A percentile compares a stretch with the other conserved stretches of the same genome.
Conservation (phyloP, 257 asterid genomes). For the Cruciata laevipes region DNA sequence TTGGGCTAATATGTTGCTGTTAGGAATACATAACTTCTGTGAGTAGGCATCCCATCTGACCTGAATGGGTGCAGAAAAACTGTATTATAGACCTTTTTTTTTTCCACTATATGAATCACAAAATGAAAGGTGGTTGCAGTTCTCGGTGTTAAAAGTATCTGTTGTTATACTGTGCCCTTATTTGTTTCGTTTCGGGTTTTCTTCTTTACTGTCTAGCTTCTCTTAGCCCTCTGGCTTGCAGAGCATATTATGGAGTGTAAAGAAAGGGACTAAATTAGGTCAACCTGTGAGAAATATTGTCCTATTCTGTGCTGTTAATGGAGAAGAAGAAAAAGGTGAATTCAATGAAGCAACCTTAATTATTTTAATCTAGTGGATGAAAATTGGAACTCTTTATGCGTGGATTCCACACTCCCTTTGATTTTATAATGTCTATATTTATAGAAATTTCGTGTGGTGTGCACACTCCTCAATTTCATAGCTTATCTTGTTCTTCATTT, state of each 20-base stretch:
- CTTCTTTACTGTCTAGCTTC: not conserved
- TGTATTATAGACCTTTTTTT: not conserved
- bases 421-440: slow-evolving; percentile 20
- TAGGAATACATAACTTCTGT: not conserved
- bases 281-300: not conserved
- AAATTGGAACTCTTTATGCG: slow-evolving; percentile 20
- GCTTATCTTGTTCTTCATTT: slow-evolving; percentile 13
- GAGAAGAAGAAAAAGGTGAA: not conserved
- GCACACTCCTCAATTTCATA: slow-evolving; percentile 44
- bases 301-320: not conserved
- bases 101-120: not conserved
- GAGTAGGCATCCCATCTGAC: not conserved
- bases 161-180: not conserved
- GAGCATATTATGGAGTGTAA: not conserved
- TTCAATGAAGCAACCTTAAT: not conserved
- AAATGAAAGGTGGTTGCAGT: too few species aligned
- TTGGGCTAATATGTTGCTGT: not conserved
- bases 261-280: not conserved
- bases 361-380: not conserved
- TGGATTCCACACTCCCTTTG: slow-evolving; percentile 45
- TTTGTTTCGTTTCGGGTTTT: slow-evolving; percentile 8
- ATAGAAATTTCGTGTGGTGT: slow-evolving; percentile 28
- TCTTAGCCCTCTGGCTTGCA: not conserved
- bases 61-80: not conserved
- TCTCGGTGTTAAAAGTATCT: not conserved